phyloP scores from a whole-genome alignment of 306 rosid species.

The Vigna nakashimae region DNA sequence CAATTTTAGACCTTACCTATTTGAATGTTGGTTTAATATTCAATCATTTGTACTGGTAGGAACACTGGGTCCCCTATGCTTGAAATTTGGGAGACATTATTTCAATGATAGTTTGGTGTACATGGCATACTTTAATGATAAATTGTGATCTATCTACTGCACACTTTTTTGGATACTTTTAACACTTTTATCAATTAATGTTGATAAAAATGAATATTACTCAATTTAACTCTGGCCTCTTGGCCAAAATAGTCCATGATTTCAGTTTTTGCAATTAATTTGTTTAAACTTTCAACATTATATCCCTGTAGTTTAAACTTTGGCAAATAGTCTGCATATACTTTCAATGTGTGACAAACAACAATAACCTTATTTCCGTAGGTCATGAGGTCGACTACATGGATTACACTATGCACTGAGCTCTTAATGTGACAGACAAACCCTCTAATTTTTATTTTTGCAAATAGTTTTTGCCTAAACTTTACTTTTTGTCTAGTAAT shows the following conservation, averaged over 20 bases:
- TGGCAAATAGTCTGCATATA: neutral
- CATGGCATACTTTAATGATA: constrained; percentile 32
- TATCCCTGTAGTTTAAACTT: neutral
- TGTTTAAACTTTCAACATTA: constrained; percentile 8
- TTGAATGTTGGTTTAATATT: constrained; percentile 35
- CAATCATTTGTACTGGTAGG: constrained; percentile 35
- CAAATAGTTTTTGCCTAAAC: neutral
- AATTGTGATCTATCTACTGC: constrained; percentile 18
- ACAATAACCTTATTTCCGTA: neutral
- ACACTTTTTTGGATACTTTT: constrained; percentile 22
- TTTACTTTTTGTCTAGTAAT: neutral
- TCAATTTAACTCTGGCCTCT: neutral
- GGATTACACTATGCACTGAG: neutral
- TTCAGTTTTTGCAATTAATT: constrained; percentile 7
- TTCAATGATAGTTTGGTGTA: constrained; percentile 32
- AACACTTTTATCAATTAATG: constrained; percentile 28
- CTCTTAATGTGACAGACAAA: neutral
- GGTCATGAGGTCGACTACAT: neutral
- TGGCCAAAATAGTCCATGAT: constrained; percentile 22
- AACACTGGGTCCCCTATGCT: constrained; percentile 42
- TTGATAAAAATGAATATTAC: constrained; percentile 29
- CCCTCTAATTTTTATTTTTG: neutral
- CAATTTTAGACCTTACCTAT: constrained; percentile 26
- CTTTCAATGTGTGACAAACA: constrained; percentile 6
- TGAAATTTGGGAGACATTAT: constrained; percentile 43